Base-by-base conservation (phyloP, 495 filamentous ascomycete genomes). In the Halenospora varia region DNA sequence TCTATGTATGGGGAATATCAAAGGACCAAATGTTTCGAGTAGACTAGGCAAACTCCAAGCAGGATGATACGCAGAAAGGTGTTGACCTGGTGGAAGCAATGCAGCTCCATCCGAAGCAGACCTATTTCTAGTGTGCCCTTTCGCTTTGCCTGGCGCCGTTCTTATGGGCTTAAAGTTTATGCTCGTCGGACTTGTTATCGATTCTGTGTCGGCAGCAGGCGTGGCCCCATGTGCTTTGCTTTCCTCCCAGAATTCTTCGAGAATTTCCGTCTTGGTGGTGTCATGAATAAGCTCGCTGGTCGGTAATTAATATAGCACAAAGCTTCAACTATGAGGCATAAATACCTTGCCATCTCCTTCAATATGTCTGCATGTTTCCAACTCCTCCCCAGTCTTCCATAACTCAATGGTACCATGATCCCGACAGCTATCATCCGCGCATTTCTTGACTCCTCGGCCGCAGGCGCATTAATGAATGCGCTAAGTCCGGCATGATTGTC, bases 341-440 rank as follows among this genome's bases (percentile, higher is more conserved):
- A 78, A 60, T 72, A 90, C 84, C 73, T 75, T 18, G 91, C 88
- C 65, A 98, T 76, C 17, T 83, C 76, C 73, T 89, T 87, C 54
- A 98, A 68, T 10, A 77, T 80, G 23, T 85, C 78, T 17, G 91
- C 93, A 72, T 96, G 90, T 62, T 85, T 83, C 94, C 94, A 98
- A 62, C 86, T 86, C 64, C 91, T 84, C 10, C 94, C 94, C 23
- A 97, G 76, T 51, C 92, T 82, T 19, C 93, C 92, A 68, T 89
- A 88, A 68, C 85, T 93, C 51, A 96, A 71, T 0, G 90, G 90
- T 10, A 97, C 91, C 57, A 98, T 73, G 19, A 88, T 83, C 15
- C 94, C 94, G 19, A 97, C 90, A 15, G 92, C 88, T 52, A 97
- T 84, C 84, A 97, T 96, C 57, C 86, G 79, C 49, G 94, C 94